Evolutionary conservation across 176 grass and related monocot genomes (phyloP), one percentile per base, ranked within the genome.

Genomic region (Guadua angustifolia): DNA sequence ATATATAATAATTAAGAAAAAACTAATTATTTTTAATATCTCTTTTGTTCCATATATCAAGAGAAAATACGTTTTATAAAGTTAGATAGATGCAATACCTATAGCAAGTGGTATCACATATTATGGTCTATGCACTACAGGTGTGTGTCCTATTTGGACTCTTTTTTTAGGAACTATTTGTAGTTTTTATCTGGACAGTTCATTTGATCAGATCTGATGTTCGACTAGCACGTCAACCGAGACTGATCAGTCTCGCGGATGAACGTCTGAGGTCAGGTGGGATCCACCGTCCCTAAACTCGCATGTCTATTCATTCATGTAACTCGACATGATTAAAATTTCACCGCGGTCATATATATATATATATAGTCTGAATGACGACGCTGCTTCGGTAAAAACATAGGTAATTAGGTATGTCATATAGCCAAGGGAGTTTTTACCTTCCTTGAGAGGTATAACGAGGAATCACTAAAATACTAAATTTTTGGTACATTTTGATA

Each of bases 361-460:
- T 9, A 73, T 5, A 24, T 45, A 14, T 45, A 42, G 45, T 42
- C 3, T 3, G 70, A 12, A 8, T 3, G 71, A 40, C 4, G 66
- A 50, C 7, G 13, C 73, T 6, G 79, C 32, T 61, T 56, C 71
- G 75, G 79, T 80, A 19, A 53, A 52, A 70, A 29, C 56, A 60
- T 12, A 60, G n/a, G n/a, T n/a, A n/a, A n/a, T n/a, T n/a, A n/a
- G n/a, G n/a, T n/a, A n/a, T n/a, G n/a, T n/a, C n/a, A n/a, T 11
- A 2, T 49, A 61, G 16, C 51, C 15, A 19, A 7, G n/a, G 29
- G 1, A 1, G 29, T 29, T 29, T 29, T 29, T 29, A 29, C 1
- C 29, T 1, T 29, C 1, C 1, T 29, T 29, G 1, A 29, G 29
- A 29, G 29, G 29, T 29, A 29, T 29, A 1, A 29, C 1, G 29